phyloP scores from a whole-genome alignment of 2,329 filamentous ascomycete species.

The Penicillium frequentans region DNA sequence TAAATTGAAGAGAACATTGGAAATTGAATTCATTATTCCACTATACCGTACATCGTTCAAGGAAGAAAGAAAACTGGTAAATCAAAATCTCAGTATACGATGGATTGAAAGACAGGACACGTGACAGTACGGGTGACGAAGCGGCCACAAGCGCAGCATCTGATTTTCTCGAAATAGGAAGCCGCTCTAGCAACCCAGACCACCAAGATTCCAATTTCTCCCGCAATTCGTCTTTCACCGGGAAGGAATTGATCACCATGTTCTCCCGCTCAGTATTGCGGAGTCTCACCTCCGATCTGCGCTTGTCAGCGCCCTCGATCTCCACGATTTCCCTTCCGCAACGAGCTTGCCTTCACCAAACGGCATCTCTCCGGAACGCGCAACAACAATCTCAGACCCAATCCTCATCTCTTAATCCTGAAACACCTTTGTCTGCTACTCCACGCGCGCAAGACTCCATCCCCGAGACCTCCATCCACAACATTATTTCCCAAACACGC shows the following conservation, averaged over 20 bases:
- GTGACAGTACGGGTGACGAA: conserved; percentile 28
- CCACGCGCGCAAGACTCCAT: conserved; percentile 27
- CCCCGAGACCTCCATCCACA: conserved; percentile 9
- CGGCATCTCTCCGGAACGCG: conserved; percentile 25
- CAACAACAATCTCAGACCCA: conserved; percentile 29
- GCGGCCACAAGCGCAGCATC: conserved; percentile 30
- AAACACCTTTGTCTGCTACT: conserved; percentile 29
- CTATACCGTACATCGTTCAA: background rate
- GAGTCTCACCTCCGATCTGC: conserved; percentile 29
- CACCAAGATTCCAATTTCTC: conserved; percentile 11
- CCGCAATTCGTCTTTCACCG: conserved; percentile 10
- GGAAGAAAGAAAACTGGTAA: background rate
- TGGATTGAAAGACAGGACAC: conserved; percentile 12
- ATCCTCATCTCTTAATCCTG: conserved; percentile 29
- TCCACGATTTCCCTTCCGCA: conserved; percentile 28
- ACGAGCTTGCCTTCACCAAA: conserved; percentile 46
- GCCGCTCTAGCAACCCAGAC: conserved; percentile 12
- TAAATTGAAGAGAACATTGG: background rate
- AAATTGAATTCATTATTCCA: background rate
- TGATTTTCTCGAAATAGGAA: conserved; percentile 35
- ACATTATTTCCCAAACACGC: conserved; percentile 22
- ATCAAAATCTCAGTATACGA: background rate
- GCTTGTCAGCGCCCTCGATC: conserved; percentile 23
- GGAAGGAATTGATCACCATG: conserved; percentile 27
- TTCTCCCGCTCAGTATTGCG: conserved; percentile 38